Evolutionary conservation across 352 stramenopile genomes (phyloP).

Genomic region (Globisporangium solare): DNA sequence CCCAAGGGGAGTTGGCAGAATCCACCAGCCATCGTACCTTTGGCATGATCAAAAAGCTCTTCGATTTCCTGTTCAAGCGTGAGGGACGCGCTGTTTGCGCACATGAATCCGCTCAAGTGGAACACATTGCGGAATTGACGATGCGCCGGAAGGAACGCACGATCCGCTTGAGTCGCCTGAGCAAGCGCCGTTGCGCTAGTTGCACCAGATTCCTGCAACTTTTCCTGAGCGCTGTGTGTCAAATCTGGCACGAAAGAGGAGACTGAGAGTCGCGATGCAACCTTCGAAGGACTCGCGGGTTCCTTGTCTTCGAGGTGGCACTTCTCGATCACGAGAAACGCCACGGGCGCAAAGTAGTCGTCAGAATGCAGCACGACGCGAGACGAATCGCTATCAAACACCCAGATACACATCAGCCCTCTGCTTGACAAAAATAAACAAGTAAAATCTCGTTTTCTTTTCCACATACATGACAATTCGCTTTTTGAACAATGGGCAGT

Average conservation of each 20-base stretch:
- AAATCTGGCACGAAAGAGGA: neutral
- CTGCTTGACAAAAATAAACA: too few species aligned
- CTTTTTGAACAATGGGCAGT: slow-evolving; percentile 95
- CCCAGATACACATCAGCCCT: too few species aligned
- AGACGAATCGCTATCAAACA: slow-evolving; percentile 68
- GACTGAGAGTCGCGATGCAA: slow-evolving; percentile 32
- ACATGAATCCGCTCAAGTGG: slow-evolving; percentile 61
- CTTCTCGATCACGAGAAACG: slow-evolving; percentile 88
- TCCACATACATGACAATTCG: slow-evolving; percentile 82
- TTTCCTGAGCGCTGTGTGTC: neutral
- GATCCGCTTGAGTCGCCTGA: slow-evolving; percentile 13
- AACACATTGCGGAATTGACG: slow-evolving; percentile 63
- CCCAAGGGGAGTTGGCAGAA: too few species aligned
- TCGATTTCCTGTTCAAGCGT: slow-evolving; percentile 61
- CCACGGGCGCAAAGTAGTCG: slow-evolving; percentile 90
- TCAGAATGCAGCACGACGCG: slow-evolving; percentile 91
- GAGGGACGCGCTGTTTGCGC: slow-evolving; percentile 24
- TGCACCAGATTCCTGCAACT: neutral
- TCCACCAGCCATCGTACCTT: slow-evolving; percentile 9
- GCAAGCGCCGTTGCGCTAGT: slow-evolving; percentile 1
- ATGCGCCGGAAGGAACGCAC: slow-evolving; percentile 20
- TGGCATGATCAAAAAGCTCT: slow-evolving; percentile 44
- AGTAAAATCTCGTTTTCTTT: too few species aligned
- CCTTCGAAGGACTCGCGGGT: slow-evolving; percentile 23
- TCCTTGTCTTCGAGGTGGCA: slow-evolving; percentile 91